Evolutionary conservation across 2,329 filamentous ascomycete species (phyloP), one percentile per base, ranked within the genome.

Genomic region (Fusarium irregulare): DNA sequence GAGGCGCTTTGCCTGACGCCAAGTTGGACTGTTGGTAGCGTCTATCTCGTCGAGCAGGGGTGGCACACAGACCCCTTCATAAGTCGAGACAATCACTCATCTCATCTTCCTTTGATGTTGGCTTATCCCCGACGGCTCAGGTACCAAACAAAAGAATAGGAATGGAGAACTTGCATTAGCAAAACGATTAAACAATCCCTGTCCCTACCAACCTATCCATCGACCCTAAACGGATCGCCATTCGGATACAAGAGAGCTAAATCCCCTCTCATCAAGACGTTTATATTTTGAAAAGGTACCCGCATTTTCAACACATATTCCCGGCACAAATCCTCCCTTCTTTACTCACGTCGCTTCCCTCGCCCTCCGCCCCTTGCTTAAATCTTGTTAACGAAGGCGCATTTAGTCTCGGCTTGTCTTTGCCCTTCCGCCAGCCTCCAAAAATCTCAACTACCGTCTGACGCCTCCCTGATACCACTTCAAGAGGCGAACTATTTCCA

Each of bases 31-130:
- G 75, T 75, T 76, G 68, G 70, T 76, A 71, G 66, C 63, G 70
- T 71, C 63, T 59, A 64, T 64, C 65, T 57, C 55, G 56, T 70
- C 30, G 54, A 68, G 67, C 70, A 76, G 71, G 76, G 74, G 70
- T 75, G 73, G 75, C 76, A 80, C 78, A 78, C 77, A 78, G 76
- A 75, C 70, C 77, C 75, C 68, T 71, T 73, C 60, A 66, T 63
- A 72, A 50, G 62, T 74, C 73, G 60, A 79, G 74, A 79, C 77
- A 79, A 76, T 79, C 74, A 72, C 68, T 76, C 74, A 70, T 61
- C 54, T 61, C 42, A 70, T 72, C 64, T 68, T 74, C 65, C 68
- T 73, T 65, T 72, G 70, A 72, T 67, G 64, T 51, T 62, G 53
- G 57, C 49, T 64, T 70, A 73, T 76, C 72, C 75, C 63, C 69